Conservation (phyloP, 179 eudicot genomes). For the Heliamphora pulchella region DNA sequence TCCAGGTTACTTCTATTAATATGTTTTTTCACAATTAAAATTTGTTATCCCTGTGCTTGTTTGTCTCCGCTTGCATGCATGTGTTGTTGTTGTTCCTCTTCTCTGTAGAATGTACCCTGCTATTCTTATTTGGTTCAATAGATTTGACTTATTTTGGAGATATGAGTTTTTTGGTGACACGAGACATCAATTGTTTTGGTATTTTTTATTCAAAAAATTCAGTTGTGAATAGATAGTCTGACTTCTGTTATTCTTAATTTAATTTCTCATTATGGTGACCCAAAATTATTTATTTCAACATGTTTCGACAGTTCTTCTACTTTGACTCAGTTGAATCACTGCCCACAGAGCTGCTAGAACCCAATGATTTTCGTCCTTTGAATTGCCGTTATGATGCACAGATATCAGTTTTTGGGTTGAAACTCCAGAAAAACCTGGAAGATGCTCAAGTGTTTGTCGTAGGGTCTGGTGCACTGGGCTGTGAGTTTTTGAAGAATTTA, state of each 20-base stretch:
- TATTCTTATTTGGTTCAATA: not conserved
- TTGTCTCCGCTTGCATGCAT: not conserved
- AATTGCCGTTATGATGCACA: conserved; percentile 92
- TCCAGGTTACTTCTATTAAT: conserved; percentile 45
- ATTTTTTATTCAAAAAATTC: not conserved
- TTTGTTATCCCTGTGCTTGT: not conserved
- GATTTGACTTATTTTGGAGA: conserved; percentile 7
- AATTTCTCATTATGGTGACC: not conserved
- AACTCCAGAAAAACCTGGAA: conserved; percentile 82
- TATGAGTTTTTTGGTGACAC: not conserved
- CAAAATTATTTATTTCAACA: not conserved
- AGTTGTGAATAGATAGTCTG: not conserved
- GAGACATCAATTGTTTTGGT: not conserved
- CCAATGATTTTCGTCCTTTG: conserved; percentile 60
- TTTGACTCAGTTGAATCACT: conserved; percentile 94
- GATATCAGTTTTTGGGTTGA: conserved; percentile 82
- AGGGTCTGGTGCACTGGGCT: conserved; percentile 95
- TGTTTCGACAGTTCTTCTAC: conserved; percentile 65
- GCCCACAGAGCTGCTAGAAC: conserved; percentile 60
- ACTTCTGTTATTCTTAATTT: conserved; percentile 7
- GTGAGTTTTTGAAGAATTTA: conserved; percentile 82
- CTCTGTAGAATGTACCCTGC: not conserved
- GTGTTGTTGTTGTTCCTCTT: not conserved
- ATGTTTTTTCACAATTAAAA: not conserved
- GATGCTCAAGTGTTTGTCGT: conserved; percentile 67